These are phyloP conservation scores for Lachnum nothofagi DNA, from an alignment of 2,329 filamentous ascomycete genomes.

Conservation along the genomic window DNA sequence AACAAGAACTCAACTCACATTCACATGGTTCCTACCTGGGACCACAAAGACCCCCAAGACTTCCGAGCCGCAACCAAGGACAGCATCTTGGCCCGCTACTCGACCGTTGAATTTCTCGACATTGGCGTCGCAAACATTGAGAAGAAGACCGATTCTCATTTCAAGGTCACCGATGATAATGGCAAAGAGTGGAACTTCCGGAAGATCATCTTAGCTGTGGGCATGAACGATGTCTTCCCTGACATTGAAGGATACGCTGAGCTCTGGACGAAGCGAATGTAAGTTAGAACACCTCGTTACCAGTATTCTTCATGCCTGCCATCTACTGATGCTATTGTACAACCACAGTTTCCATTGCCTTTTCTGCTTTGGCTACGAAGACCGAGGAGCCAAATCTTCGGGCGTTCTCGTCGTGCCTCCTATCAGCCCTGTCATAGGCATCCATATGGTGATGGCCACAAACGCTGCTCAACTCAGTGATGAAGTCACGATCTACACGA, in stretches of 20 bases:
- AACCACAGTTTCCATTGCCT: conserved; percentile 4
- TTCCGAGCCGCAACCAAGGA: conserved; percentile 32
- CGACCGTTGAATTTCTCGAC: conserved; percentile 32
- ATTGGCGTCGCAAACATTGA: conserved; percentile 19
- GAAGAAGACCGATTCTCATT: conserved; percentile 21
- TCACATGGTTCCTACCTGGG: conserved; percentile 39
- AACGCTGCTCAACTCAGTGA: conserved; percentile 41
- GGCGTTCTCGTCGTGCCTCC: conserved; percentile 7
- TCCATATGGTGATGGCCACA: conserved; percentile 34
- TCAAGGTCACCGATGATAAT: conserved; percentile 37
- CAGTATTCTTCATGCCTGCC: neutral
- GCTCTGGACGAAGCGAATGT: conserved; percentile 1
- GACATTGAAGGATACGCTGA: conserved; percentile 3
- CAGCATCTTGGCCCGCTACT: conserved; percentile 34
- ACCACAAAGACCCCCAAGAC: conserved; percentile 32
- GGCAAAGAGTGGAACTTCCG: conserved; percentile 27
- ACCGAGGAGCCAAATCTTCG: neutral
- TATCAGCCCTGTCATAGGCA: conserved; percentile 30
- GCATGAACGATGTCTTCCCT: conserved; percentile 1
- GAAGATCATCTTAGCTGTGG: conserved; percentile 3
- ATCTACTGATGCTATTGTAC: neutral
- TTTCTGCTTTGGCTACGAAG: conserved; percentile 4
- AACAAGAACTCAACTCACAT: conserved; percentile 40
- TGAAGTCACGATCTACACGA: conserved; percentile 46
- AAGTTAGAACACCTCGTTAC: neutral